A percentile compares a stretch with the other conserved stretches of the same genome.
Conservation (phyloP, 768 basidiomycete species). For the Russula griseocarnosa region DNA sequence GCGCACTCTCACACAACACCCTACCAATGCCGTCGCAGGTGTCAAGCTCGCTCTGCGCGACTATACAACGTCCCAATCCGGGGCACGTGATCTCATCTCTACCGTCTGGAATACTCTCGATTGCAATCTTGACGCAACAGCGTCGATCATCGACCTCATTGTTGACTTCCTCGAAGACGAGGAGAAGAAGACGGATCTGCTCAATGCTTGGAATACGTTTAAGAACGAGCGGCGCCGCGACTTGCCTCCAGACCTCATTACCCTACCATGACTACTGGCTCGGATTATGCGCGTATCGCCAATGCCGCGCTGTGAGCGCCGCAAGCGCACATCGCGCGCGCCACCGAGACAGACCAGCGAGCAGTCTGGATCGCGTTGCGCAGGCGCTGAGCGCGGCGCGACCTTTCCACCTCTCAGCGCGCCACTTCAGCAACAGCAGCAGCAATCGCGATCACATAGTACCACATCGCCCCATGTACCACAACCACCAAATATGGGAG, state of each 20-base stretch:
- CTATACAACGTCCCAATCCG: constrained; percentile 71
- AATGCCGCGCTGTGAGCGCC: constrained; percentile 76
- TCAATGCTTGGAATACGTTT: constrained; percentile 79
- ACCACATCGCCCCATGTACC: constrained; percentile 36
- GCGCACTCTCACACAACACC: constrained; percentile 52
- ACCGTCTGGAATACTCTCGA: constrained; percentile 83
- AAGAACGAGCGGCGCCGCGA: constrained; percentile 84
- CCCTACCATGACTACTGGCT: constrained; percentile 47
- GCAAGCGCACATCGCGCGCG: constrained; percentile 58
- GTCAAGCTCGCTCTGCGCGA: constrained; percentile 74
- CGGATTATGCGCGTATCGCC: constrained; percentile 74
- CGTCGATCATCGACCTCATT: constrained; percentile 64
- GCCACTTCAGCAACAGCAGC: constrained; percentile 13
- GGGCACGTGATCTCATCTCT: constrained; percentile 79
- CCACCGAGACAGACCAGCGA: constrained; percentile 56
- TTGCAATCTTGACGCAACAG: constrained; percentile 64
- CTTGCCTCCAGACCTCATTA: constrained; percentile 64
- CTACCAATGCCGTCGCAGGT: constrained; percentile 53
- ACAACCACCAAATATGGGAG: constrained; percentile 23
- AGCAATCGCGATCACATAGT: constrained; percentile 17
- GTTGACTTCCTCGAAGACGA: constrained; percentile 79
- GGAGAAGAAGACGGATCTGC: constrained; percentile 74
- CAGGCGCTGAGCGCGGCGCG: constrained; percentile 54
- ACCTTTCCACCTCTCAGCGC: constrained; percentile 31
- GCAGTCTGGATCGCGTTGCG: constrained; percentile 84